Base-by-base conservation (phyloP, 208 protist species). In the Herpetomonas samuelpessoai region DNA sequence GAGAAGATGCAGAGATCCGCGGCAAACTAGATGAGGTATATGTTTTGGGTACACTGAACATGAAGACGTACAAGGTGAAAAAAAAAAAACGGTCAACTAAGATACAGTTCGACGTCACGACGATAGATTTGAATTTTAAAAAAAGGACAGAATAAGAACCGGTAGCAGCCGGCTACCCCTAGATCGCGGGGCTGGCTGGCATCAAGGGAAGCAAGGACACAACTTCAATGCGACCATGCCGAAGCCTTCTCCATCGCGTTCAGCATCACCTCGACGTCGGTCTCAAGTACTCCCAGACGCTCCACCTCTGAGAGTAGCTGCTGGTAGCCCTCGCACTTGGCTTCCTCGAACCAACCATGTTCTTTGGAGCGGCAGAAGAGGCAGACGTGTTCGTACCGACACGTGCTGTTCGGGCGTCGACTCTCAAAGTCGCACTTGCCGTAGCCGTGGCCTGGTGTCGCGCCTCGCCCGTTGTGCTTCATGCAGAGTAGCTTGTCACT, bases 341-440 rank as follows among this genome's bases (percentile, higher is more conserved):
- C 68, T 52, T 88, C 85, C 48, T 92, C 85, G 71, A 84, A 86
- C 85, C 85, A 92, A 31, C 85, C 81, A 59, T 92, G 85, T 56
- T 85, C 79, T 19, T 57, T 68, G 0, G 74, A 78, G 28, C 68
- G 65, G 58, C 85, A 92, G 50, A 92, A 92, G 21, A 92, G 62
- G 54, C 85, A 92, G 2, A 81, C 72, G 58, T 92, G 85, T 41
- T 86, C 78, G 65, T 87, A 92, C 53, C 79, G 77, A 53, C 85
- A 92, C 31, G 65, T 85, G 64, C 66, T 82, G 25, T 79, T 80
- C 4, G 77, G 74, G 21, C 81, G 72, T 29, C 73, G 79, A 39
- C 61, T 78, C 46, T 78, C 85, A 57, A 86, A 92, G 38, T 88
- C 77, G 61, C 84, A 91, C 52, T 71, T 71, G 21, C 84, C 84